Evolutionary conservation across 2,329 filamentous ascomycete species (phyloP).

Genomic region (Zymoseptoria pseudotritici): DNA sequence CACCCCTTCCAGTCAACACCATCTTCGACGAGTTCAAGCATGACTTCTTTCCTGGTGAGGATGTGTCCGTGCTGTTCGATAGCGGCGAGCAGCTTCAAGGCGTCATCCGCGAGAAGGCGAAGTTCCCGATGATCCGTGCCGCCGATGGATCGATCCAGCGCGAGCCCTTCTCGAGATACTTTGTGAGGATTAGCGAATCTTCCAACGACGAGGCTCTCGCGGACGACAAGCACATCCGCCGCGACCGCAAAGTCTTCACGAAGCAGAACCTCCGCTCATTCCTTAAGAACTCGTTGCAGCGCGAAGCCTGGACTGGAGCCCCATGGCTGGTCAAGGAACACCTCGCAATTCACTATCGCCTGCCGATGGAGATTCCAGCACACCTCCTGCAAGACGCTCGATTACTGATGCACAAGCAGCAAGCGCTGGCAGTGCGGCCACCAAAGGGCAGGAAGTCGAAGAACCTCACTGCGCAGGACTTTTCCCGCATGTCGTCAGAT

Average conservation of each 20-base stretch:
- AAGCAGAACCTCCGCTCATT: conserved; percentile 91
- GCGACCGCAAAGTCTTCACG: conserved; percentile 86
- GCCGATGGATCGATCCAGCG: conserved; percentile 63
- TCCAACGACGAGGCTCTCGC: conserved; percentile 67
- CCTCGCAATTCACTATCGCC: conserved; percentile 74
- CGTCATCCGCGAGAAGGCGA: conserved; percentile 75
- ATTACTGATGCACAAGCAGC: conserved; percentile 23
- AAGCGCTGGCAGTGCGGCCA: conserved; percentile 18
- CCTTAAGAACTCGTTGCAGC: conserved; percentile 85
- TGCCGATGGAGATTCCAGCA: conserved; percentile 77
- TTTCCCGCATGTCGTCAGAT: conserved; percentile 16
- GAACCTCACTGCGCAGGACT: conserved; percentile 14
- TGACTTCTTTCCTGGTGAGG: conserved; percentile 85
- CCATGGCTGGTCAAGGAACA: conserved; percentile 91
- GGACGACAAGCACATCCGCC: conserved; percentile 71
- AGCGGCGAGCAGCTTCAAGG: conserved; percentile 57
- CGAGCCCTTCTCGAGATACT: conserved; percentile 67
- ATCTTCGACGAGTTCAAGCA: conserved; percentile 65
- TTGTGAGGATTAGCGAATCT: conserved; percentile 62
- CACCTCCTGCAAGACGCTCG: conserved; percentile 77
- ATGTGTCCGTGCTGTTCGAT: conserved; percentile 64
- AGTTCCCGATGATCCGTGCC: conserved; percentile 53
- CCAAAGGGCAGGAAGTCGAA: conserved; percentile 18
- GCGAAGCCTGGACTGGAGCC: conserved; percentile 91
- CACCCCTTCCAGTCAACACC: conserved; percentile 37